Evolutionary conservation across 2,329 filamentous ascomycete genomes (phyloP).

Genomic region (Zymoseptoria crescenta): DNA sequence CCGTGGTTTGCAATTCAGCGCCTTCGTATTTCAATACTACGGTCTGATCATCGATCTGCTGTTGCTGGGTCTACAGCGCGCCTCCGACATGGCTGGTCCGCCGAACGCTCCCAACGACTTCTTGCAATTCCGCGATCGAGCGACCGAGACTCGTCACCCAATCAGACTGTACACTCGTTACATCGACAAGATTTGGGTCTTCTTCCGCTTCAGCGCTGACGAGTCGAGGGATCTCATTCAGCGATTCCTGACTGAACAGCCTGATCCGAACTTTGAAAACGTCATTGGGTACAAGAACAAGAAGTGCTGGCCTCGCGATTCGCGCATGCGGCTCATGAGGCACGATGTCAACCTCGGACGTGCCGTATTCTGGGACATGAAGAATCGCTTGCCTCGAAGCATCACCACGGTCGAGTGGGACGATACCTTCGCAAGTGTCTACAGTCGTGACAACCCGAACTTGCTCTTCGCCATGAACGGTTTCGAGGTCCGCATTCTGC

Average conservation of each 20-base stretch:
- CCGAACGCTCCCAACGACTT: constrained; percentile 95
- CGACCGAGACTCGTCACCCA: constrained; percentile 86
- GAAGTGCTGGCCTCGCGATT: constrained; percentile 98
- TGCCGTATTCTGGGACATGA: constrained; percentile 97
- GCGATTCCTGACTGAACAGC: constrained; percentile 94
- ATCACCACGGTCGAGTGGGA: constrained; percentile 99
- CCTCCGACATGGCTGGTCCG: constrained; percentile 94
- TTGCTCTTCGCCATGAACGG: constrained; percentile 95
- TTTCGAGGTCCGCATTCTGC: constrained; percentile 92
- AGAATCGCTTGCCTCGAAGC: constrained; percentile 89
- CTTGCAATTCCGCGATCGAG: constrained; percentile 87
- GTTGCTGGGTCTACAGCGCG: constrained; percentile 83
- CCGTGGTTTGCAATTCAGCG: constrained; percentile 92
- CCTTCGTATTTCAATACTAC: constrained; percentile 98
- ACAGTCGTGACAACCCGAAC: constrained; percentile 96
- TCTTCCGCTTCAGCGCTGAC: constrained; percentile 86
- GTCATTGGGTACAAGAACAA: constrained; percentile 99
- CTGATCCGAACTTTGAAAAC: constrained; percentile 98
- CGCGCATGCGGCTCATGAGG: constrained; percentile 94
- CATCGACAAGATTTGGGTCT: constrained; percentile 98
- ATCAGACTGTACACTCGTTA: constrained; percentile 97
- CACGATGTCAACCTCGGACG: constrained; percentile 97
- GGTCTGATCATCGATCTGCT: constrained; percentile 90
- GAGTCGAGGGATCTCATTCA: constrained; percentile 95
- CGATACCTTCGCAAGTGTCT: constrained; percentile 95